Conservation (phyloP, 2,329 filamentous ascomycete species). For the Alternaria arborescens region DNA sequence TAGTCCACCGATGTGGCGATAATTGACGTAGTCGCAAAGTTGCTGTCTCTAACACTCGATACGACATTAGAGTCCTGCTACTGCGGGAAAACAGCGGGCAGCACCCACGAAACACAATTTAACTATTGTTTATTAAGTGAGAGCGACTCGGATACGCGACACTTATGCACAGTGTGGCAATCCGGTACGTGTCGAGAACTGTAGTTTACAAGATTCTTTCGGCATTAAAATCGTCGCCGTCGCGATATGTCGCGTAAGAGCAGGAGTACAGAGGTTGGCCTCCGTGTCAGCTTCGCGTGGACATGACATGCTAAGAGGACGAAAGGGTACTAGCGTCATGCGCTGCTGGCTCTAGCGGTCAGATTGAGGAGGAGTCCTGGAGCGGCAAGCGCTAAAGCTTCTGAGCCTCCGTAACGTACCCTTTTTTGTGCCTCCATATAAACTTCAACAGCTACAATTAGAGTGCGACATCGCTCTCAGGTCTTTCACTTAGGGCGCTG, state of each 20-base stretch:
- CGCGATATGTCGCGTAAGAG: neutral
- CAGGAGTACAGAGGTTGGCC: neutral
- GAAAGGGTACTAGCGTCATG: neutral
- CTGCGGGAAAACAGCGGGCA: neutral
- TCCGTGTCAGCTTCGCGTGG: neutral
- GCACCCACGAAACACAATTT: too few relatives aligned
- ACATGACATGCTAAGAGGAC: neutral
- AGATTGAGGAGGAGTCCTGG: too few relatives aligned
- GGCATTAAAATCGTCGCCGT: too few relatives aligned
- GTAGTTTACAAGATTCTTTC: neutral
- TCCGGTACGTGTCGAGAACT: neutral
- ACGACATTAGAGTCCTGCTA: neutral
- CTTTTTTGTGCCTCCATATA: neutral
- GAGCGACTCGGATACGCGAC: neutral
- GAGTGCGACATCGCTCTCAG: neutral
- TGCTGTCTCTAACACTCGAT: neutral
- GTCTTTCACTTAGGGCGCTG: neutral
- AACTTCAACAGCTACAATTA: neutral
- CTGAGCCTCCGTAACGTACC: neutral
- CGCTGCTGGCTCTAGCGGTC: too few relatives aligned
- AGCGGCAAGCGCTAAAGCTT: neutral
- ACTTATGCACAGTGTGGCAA: neutral
- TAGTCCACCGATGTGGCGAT: neutral
- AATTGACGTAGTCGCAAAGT: fast-evolving
- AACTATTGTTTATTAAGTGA: too few relatives aligned